Conservation (phyloP, 169 alveolate species). For the Plasmodium fragile region DNA sequence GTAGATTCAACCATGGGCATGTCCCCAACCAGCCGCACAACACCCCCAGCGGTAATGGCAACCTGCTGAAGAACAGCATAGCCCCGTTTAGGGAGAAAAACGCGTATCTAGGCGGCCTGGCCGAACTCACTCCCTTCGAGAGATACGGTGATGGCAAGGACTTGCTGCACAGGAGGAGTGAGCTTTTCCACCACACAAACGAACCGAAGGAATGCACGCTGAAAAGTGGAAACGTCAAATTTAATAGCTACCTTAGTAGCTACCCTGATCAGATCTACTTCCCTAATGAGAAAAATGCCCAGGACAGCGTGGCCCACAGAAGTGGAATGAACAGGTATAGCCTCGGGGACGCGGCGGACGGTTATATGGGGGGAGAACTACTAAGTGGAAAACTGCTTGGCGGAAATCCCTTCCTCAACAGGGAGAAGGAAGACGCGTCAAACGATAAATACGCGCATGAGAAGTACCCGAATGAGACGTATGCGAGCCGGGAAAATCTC, state of each 20-base stretch:
- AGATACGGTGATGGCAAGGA: background rate
- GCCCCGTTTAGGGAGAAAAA: background rate
- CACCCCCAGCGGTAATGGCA: background rate
- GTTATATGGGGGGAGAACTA: background rate
- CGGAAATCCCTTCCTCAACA: background rate
- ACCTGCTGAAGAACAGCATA: background rate
- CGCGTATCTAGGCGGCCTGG: background rate
- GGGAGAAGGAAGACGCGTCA: background rate
- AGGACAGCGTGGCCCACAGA: background rate
- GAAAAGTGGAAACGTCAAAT: background rate
- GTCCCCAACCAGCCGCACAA: background rate
- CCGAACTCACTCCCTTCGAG: background rate
- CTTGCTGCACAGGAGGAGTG: background rate
- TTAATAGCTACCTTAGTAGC: background rate
- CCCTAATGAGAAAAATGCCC: background rate
- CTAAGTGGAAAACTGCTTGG: background rate
- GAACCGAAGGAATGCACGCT: background rate
- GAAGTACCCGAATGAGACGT: background rate
- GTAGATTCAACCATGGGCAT: background rate
- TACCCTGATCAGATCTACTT: background rate
- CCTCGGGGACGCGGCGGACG: background rate
- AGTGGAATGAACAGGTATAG: slow-evolving; percentile 4
- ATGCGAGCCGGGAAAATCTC: background rate
- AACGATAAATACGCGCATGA: too few species aligned
- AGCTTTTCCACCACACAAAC: background rate